These are phyloP conservation scores for Coniochaeta hoffmannii DNA, from an alignment of 2,329 filamentous ascomycete genomes.

Conservation along the genomic window DNA sequence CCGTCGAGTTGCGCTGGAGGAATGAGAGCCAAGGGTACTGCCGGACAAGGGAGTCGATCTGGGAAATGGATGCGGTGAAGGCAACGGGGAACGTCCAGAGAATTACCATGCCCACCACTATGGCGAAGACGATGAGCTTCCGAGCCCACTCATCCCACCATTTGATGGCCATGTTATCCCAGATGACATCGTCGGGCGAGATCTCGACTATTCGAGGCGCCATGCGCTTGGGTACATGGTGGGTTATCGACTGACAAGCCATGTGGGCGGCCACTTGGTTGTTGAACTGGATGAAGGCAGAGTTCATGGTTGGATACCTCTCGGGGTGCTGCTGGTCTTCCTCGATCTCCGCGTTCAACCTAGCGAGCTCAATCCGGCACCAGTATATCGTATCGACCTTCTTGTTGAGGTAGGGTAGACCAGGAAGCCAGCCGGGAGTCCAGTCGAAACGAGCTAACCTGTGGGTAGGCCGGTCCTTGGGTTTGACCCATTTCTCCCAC, in stretches of 20 bases:
- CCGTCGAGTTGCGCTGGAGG: constrained; percentile 49
- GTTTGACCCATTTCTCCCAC: constrained; percentile 78
- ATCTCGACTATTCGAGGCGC: constrained; percentile 88
- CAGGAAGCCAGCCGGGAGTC: constrained; percentile 62
- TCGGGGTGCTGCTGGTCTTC: constrained; percentile 80
- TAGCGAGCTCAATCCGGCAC: constrained; percentile 78
- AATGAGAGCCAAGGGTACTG: constrained; percentile 63
- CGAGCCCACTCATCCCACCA: constrained; percentile 90
- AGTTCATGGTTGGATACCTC: constrained; percentile 85
- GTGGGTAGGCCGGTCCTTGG: constrained; percentile 79
- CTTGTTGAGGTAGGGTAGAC: constrained; percentile 70
- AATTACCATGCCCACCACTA: constrained; percentile 70
- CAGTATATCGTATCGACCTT: constrained; percentile 95
- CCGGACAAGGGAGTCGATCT: constrained; percentile 63
- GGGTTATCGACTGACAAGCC: constrained; percentile 87
- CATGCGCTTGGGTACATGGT: constrained; percentile 92
- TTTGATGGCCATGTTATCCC: constrained; percentile 92
- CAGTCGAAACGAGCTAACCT: constrained; percentile 56
- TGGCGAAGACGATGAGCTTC: constrained; percentile 53
- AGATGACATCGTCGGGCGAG: constrained; percentile 83
- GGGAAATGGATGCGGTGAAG: constrained; percentile 75
- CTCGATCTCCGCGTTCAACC: constrained; percentile 87
- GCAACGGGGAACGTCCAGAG: constrained; percentile 88
- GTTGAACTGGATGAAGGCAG: constrained; percentile 97
- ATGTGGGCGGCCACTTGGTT: constrained; percentile 96